Evolutionary conservation across 306 rosid genomes (phyloP).

Genomic region (Hylodesmum podocarpum): DNA sequence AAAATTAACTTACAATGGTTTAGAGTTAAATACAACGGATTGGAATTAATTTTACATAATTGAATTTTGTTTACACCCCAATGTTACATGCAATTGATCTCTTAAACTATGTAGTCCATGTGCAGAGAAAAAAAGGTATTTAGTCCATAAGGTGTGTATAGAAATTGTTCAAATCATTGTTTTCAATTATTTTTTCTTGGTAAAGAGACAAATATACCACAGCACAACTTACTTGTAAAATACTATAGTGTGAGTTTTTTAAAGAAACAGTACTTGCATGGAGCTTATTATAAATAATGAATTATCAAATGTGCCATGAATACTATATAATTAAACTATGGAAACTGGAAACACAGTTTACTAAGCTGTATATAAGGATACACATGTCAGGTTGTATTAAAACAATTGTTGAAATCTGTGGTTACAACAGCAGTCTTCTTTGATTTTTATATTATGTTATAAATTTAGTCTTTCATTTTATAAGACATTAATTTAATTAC

Average conservation of each 20-base stretch:
- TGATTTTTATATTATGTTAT: too few relatives aligned
- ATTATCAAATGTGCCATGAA: neutral
- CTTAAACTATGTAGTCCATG: neutral
- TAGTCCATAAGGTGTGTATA: neutral
- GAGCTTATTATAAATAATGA: neutral
- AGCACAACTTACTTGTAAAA: neutral
- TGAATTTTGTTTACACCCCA: too few relatives aligned
- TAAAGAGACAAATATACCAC: neutral
- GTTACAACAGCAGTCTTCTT: neutral
- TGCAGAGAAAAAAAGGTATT: neutral
- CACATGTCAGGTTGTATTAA: neutral
- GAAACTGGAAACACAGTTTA: neutral
- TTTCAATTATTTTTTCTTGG: neutral
- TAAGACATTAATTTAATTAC: too few relatives aligned
- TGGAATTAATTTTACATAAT: too few relatives aligned
- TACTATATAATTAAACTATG: neutral
- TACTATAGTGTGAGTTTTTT: neutral
- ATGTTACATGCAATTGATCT: neutral
- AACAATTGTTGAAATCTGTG: neutral
- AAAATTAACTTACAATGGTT: too few relatives aligned
- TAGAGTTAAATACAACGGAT: too few relatives aligned
- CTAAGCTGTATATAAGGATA: neutral
- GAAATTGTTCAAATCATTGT: neutral
- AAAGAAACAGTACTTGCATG: neutral
- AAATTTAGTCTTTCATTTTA: too few relatives aligned